Percentiles rank a stretch among this genome's conserved stretches.
Conservation (phyloP, 2,329 filamentous ascomycete species). For the Coleophoma cylindrospora region DNA sequence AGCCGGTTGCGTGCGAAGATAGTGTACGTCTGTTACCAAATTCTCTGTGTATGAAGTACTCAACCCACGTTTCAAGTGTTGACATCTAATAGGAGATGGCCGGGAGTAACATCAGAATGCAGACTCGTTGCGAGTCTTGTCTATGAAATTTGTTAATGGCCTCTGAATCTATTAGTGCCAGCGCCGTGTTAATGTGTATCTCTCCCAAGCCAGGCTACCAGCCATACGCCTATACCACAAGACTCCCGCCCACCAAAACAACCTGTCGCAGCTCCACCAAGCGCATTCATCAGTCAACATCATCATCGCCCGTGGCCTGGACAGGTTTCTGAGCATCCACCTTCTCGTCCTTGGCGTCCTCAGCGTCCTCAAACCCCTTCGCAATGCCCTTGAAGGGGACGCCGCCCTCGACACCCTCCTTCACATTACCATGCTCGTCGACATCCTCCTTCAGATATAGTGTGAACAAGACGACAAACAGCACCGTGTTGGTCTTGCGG, state of each 20-base stretch:
- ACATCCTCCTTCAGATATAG: conserved; percentile 66
- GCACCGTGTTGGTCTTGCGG: conserved; percentile 63
- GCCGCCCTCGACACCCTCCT: conserved; percentile 27
- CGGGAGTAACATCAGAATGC: too few relatives aligned
- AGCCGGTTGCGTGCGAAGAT: too few relatives aligned
- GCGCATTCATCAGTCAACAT: conserved; percentile 16
- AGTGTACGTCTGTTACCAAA: too few relatives aligned
- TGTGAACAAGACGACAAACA: conserved; percentile 78
- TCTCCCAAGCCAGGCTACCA: background rate
- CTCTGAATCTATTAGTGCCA: too few relatives aligned
- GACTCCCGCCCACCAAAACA: background rate
- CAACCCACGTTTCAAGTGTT: too few relatives aligned
- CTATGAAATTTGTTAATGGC: too few relatives aligned
- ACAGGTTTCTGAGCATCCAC: conserved; percentile 6
- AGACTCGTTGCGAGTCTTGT: too few relatives aligned
- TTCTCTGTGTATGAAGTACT: too few relatives aligned
- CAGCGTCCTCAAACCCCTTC: conserved; percentile 5
- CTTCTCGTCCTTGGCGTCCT: conserved; percentile 1
- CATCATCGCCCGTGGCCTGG: conserved; percentile 17
- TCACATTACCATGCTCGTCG: conserved; percentile 52
- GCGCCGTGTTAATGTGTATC: too few relatives aligned
- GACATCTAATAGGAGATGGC: too few relatives aligned
- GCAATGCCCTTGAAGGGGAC: conserved; percentile 17
- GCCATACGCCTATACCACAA: background rate
- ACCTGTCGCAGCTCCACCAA: too few relatives aligned